Conservation (phyloP, 2,329 filamentous ascomycete species). For the Fusarium redolens region DNA sequence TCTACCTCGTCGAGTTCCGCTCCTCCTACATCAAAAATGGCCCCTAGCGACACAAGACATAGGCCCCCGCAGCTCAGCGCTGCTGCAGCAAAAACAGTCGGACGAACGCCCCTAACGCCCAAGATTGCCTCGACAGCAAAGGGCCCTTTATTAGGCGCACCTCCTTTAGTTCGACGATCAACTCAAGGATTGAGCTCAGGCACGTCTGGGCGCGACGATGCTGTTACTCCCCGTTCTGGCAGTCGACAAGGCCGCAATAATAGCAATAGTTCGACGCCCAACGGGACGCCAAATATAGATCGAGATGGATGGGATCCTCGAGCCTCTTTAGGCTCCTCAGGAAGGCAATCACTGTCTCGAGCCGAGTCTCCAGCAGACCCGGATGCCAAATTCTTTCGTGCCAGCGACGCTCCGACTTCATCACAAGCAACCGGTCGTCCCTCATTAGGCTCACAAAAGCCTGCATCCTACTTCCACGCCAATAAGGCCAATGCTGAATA, state of each 20-base stretch:
- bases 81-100: conserved; percentile 65
- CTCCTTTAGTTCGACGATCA: conserved; percentile 56
- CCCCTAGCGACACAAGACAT: conserved; percentile 67
- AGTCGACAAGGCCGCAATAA: conserved; percentile 77
- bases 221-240: conserved; percentile 81
- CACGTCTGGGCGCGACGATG: conserved; percentile 22
- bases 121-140: conserved; percentile 63
- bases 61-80: conserved; percentile 77
- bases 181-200: conserved; percentile 27
- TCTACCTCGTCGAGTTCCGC: conserved; percentile 44
- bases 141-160: conserved; percentile 52
- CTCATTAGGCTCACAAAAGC: conserved; percentile 57
- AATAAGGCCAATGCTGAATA: conserved; percentile 59
- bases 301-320: conserved; percentile 58
- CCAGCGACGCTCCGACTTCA: conserved; percentile 75
- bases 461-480: conserved; percentile 69
- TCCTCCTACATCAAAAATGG: conserved; percentile 46
- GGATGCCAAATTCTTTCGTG: conserved; percentile 86
- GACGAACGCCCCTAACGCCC: conserved; percentile 63
- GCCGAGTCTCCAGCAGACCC: conserved; percentile 44
- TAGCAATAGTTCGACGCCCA: conserved; percentile 75
- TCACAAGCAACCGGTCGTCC: conserved; percentile 51
- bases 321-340: conserved; percentile 47
- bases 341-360: conserved; percentile 41
- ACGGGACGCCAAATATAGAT: conserved; percentile 65